These are phyloP conservation scores for Colletotrichum liaoningense DNA, from an alignment of 2,329 filamentous ascomycete species.

Conservation along the genomic window DNA sequence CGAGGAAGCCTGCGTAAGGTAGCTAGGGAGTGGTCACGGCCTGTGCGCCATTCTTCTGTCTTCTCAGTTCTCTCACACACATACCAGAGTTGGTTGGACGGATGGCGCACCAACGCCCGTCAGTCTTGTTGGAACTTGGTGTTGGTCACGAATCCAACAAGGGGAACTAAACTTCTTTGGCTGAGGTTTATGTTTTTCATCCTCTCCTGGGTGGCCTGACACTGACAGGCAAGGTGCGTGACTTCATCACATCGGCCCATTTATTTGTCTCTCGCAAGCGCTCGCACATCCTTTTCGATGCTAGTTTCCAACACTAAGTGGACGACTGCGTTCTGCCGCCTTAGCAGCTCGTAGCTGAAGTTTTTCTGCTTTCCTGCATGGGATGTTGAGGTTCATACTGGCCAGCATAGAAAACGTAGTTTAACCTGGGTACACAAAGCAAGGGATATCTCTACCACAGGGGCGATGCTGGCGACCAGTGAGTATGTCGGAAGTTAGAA, in stretches of 20 bases:
- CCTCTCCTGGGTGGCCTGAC: neutral
- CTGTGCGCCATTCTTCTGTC: conserved; percentile 6
- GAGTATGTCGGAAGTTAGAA: neutral
- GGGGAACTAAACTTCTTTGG: neutral
- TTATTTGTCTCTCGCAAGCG: neutral
- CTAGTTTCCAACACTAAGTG: neutral
- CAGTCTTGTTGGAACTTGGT: neutral
- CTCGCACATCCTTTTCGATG: neutral
- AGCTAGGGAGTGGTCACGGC: conserved; percentile 13
- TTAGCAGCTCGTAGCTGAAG: neutral
- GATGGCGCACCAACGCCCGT: neutral
- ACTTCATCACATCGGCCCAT: neutral
- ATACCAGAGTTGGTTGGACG: neutral
- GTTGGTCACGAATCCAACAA: neutral
- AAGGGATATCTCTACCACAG: neutral
- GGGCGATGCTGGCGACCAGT: neutral
- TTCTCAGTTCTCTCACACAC: too few relatives aligned
- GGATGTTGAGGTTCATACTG: neutral
- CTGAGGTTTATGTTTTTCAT: neutral
- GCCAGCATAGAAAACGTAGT: neutral
- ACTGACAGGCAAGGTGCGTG: neutral
- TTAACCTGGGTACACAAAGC: neutral
- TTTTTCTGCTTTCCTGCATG: neutral
- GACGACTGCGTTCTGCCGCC: neutral
- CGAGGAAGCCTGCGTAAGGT: neutral